Percentiles rank a stretch among this genome's conserved stretches.
These are phyloP conservation scores for Dalbergia cochinchinensis DNA, from an alignment of 306 rosid genomes.

Conservation along the genomic window DNA sequence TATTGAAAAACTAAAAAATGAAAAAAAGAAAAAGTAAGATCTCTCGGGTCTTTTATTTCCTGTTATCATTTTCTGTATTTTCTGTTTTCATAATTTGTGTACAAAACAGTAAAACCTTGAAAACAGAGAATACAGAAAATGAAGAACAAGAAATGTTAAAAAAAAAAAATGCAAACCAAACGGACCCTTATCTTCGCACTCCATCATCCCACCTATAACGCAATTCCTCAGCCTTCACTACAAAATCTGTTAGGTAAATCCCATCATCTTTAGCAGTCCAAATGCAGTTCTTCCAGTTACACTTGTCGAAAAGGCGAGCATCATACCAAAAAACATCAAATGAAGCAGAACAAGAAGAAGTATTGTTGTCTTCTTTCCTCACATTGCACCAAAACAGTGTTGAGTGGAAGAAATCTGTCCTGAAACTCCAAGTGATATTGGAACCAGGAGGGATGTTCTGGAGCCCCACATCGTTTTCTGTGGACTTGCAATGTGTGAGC, in stretches of 20 bases:
- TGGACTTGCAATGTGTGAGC: slow-evolving; percentile 49
- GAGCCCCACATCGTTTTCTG: slow-evolving; percentile 46
- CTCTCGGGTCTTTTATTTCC: too few species aligned
- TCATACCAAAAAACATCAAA: slow-evolving; percentile 57
- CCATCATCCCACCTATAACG: slow-evolving; percentile 38
- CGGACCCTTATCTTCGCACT: background rate
- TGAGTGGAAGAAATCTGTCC: slow-evolving; percentile 46
- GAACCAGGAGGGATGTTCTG: slow-evolving; percentile 30
- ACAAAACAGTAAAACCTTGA: too few species aligned
- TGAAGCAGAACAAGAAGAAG: background rate
- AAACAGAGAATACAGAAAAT: too few species aligned
- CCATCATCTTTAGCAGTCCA: slow-evolving; percentile 59
- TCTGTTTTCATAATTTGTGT: too few species aligned
- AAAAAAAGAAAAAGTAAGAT: too few species aligned
- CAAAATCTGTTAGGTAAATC: slow-evolving; percentile 46
- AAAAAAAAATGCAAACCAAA: too few species aligned
- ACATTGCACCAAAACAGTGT: slow-evolving; percentile 52
- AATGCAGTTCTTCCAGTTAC: slow-evolving; percentile 59
- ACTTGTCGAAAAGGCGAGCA: slow-evolving; percentile 47
- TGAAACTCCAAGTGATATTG: slow-evolving; percentile 61
- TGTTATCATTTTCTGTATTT: too few species aligned
- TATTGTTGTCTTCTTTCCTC: slow-evolving; percentile 24
- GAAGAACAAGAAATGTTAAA: too few species aligned
- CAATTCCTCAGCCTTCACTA: slow-evolving; percentile 6
- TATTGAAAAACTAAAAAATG: slow-evolving; percentile 3